Percentiles rank a stretch among this genome's conserved stretches.
These are phyloP conservation scores for Microcyclosporella mali DNA, from an alignment of 2,329 filamentous ascomycete species.

Conservation along the genomic window DNA sequence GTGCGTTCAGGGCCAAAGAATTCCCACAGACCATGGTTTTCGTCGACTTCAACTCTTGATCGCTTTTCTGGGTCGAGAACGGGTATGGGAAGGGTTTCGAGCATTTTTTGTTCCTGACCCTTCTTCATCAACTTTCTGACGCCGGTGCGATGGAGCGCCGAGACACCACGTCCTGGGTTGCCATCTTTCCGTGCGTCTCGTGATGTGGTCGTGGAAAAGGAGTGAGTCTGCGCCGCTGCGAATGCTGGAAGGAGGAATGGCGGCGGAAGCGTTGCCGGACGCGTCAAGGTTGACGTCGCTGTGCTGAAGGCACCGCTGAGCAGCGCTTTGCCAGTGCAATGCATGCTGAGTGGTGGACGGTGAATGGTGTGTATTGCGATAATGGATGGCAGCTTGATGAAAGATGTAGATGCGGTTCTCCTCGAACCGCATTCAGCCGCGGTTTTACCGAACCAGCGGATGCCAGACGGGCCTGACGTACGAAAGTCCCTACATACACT, in stretches of 20 bases:
- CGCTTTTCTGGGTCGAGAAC: constrained; percentile 54
- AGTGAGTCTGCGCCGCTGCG: constrained; percentile 16
- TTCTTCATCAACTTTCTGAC: constrained; percentile 34
- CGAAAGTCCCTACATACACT: too few species aligned
- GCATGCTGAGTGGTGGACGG: constrained; percentile 10
- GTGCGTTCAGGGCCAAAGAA: constrained; percentile 74
- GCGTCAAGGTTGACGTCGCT: background rate
- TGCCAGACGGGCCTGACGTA: too few species aligned
- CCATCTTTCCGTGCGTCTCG: constrained; percentile 53
- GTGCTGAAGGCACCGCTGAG: constrained; percentile 14
- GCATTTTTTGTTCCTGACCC: constrained; percentile 43
- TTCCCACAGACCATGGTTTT: constrained; percentile 81
- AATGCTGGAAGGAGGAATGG: constrained; percentile 33
- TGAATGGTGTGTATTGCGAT: background rate
- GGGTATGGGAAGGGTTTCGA: constrained; percentile 67
- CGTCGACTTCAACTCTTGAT: constrained; percentile 52
- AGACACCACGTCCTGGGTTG: constrained; percentile 76
- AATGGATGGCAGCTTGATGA: background rate
- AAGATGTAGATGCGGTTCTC: too few species aligned
- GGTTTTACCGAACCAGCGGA: too few species aligned
- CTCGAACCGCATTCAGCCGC: too few species aligned
- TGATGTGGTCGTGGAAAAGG: constrained; percentile 26
- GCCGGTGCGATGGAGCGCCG: constrained; percentile 70
- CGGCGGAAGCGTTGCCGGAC: constrained; percentile 24
- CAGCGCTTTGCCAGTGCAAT: constrained; percentile 19